A percentile compares a stretch with the other conserved stretches of the same genome.
Evolutionary conservation across 2,329 filamentous ascomycete species (phyloP).

Genomic region (Colletotrichum sidae): DNA sequence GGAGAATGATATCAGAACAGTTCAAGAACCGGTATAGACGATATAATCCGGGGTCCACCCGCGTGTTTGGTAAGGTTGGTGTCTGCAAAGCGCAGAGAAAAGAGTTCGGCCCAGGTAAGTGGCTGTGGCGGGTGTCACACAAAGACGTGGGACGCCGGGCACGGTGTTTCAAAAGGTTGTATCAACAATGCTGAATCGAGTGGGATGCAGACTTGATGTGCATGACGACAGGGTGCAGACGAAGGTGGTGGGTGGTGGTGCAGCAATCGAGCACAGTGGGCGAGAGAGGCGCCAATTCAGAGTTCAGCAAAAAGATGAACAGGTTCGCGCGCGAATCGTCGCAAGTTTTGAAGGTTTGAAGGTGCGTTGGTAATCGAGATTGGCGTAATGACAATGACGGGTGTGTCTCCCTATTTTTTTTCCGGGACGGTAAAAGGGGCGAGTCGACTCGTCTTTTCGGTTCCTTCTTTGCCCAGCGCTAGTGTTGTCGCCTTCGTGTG

Average conservation of each 20-base stretch:
- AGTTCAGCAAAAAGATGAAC: constrained; percentile 21
- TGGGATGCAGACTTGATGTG: constrained; percentile 37
- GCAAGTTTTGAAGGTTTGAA: constrained; percentile 27
- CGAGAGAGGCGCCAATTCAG: constrained; percentile 7
- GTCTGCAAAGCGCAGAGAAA: constrained; percentile 21
- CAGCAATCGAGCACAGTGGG: constrained; percentile 20
- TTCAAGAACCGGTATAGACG: constrained; percentile 21
- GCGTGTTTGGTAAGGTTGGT: constrained; percentile 26
- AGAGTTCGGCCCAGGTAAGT: constrained; percentile 28
- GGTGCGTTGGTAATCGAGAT: no score
- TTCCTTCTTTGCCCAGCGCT: no score
- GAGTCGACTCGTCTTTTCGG: no score
- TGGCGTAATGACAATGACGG: no score
- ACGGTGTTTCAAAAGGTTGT: constrained; percentile 42
- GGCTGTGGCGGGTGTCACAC: constrained; percentile 36
- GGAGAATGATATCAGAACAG: constrained; percentile 29
- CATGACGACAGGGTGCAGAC: constrained; percentile 39
- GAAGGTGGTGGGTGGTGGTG: constrained; percentile 19
- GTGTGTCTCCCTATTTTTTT: not conserved
- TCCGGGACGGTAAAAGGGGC: not conserved
- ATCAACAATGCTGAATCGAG: constrained; percentile 43
- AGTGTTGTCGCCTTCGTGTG: constrained; percentile 8
- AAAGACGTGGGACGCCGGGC: constrained; percentile 36
- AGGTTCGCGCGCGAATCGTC: constrained; percentile 29
- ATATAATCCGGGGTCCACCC: constrained; percentile 33